A percentile compares a stretch with the other conserved stretches of the same genome.
phyloP scores from a whole-genome alignment of 257 asterid genomes.

The Haberlea rhodopensis region DNA sequence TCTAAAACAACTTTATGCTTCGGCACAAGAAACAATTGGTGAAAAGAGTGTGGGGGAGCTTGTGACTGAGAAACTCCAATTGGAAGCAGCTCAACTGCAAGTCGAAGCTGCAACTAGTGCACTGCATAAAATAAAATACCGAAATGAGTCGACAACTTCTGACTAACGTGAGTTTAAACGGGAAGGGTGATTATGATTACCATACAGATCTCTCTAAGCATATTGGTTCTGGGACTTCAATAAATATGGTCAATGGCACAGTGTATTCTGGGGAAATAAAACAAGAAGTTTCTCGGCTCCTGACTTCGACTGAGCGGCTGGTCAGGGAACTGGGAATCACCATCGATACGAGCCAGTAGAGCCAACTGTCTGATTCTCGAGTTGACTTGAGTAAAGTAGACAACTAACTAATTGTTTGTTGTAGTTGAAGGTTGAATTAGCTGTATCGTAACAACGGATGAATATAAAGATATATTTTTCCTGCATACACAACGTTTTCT shows the following conservation, averaged over 20 bases:
- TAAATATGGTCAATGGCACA: background rate
- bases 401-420: constrained; percentile 31
- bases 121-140: constrained; percentile 52
- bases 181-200: constrained; percentile 35
- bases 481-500: no score
- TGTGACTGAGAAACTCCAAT: constrained; percentile 65
- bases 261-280: constrained; percentile 42
- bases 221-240: constrained; percentile 22
- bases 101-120: constrained; percentile 78
- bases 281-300: constrained; percentile 60
- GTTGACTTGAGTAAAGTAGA: constrained; percentile 24
- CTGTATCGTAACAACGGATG: background rate
- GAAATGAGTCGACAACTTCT: constrained; percentile 72
- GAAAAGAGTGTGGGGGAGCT: constrained; percentile 55
- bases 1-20: constrained; percentile 46
- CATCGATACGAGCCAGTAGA: constrained; percentile 16
- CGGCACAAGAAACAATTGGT: constrained; percentile 54
- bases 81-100: constrained; percentile 71
- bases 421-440: constrained; percentile 3
- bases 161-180: constrained; percentile 35
- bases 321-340: constrained; percentile 51
- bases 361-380: constrained; percentile 14
- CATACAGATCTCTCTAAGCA: constrained; percentile 12
- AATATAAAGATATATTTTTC: no score
- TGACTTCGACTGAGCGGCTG: constrained; percentile 60